Base-by-base conservation (phyloP, 2,329 filamentous ascomycete species). In the Waltergamsia citrina region DNA sequence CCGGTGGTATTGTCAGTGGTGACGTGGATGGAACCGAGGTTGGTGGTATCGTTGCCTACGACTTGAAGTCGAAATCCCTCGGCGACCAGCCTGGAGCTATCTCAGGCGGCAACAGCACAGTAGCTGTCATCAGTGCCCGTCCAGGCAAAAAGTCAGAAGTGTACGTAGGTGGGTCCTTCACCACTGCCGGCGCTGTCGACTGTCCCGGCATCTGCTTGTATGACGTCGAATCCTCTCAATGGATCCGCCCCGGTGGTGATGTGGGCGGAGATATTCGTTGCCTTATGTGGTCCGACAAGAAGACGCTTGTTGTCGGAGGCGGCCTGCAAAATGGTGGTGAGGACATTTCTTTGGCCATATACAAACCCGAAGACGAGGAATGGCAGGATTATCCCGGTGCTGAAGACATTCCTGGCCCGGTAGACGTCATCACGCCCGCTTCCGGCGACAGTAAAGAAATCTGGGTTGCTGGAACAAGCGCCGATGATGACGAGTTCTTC, bases 181-280 rank as follows among this genome's bases (percentile, higher is more conserved):
- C 75, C n/a, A 75, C 73, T 21, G 92, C 87, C 14, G 92, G 92
- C 19, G 80, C 81, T 5, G 70, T 96, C 20, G 78, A 75, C 27
- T 98, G 92, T 52, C 78, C 81, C 4, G 79, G 76, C 30, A 73
- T 98, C 17, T 98, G 92, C 58, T 65, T 81, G 38, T 94, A 84
- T 60, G 78, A 82, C 50, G 75, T 78, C 3, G 63, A 73, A 7
- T 68, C 69, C 5, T 71, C 69, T 11, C 81, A 88, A 48, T 98
- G 90, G 90, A 81, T 71, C 47, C 74, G 81, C 24, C 83, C 87
- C 11, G 87, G 86, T 7, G 74, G 71, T 29, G 78, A 74, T 37
- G 57, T 96, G 12, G 64, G 63, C 31, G 90, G 92, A 6, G 71
- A 68, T 16, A 81, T 90, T 24, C 70, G 78, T 38, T 62, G 72